Percentiles rank a stretch among this genome's conserved stretches.
phyloP scores from a whole-genome alignment of 805 yeast species.

The Zygosaccharomyces kombuchaensis region DNA sequence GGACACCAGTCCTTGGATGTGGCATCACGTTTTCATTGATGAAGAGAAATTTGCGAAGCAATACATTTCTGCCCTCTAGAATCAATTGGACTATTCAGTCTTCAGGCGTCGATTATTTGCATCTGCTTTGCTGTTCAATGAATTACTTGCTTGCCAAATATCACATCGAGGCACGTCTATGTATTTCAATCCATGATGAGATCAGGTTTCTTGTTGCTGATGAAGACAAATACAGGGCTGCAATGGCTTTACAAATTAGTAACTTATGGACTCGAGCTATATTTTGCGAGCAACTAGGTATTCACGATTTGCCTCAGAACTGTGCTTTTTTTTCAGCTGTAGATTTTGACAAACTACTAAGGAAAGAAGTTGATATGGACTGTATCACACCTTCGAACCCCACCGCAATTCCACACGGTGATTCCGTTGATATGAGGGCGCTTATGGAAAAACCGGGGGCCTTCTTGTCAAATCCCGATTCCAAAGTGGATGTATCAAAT shows the following conservation, averaged over 20 bases:
- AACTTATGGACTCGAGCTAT: constrained; percentile 96
- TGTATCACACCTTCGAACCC: constrained; percentile 90
- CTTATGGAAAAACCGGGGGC: constrained; percentile 43
- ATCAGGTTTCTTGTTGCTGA: constrained; percentile 73
- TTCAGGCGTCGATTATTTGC: constrained; percentile 95
- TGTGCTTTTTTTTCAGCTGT: constrained; percentile 95
- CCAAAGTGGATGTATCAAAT: constrained; percentile 20
- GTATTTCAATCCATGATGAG: constrained; percentile 93
- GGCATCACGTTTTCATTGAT: constrained; percentile 83
- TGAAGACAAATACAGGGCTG: constrained; percentile 69
- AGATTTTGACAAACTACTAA: constrained; percentile 79
- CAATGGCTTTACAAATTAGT: constrained; percentile 79
- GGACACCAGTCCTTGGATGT: constrained; percentile 90
- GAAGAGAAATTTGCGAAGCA: constrained; percentile 57
- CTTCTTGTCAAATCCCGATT: constrained; percentile 17
- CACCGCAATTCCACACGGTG: constrained; percentile 69
- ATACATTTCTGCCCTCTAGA: constrained; percentile 77
- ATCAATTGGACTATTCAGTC: constrained; percentile 98
- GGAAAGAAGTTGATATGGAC: constrained; percentile 90
- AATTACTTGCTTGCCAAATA: constrained; percentile 67
- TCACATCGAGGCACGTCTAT: constrained; percentile 66
- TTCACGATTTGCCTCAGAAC: constrained; percentile 84
- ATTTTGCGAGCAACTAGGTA: constrained; percentile 89
- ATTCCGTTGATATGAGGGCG: constrained; percentile 56
- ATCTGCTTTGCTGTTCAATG: constrained; percentile 80